Evolutionary conservation across 2,329 filamentous ascomycete species (phyloP), one percentile per base, ranked within the genome.

Genomic region (Ceratocystis huliohia): DNA sequence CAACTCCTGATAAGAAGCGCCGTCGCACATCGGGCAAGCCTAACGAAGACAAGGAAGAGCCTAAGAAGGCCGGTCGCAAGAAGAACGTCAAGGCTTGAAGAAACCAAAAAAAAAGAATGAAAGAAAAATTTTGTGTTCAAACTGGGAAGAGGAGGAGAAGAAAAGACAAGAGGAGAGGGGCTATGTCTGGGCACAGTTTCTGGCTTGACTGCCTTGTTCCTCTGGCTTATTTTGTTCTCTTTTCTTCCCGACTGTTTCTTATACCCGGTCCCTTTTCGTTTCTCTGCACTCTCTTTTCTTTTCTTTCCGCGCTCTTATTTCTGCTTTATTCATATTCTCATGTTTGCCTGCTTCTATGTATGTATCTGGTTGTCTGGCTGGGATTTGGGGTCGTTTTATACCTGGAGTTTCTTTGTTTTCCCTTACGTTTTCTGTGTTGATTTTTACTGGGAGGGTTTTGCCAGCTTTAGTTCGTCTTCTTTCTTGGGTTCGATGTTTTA

Each of bases 1-100:
- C 78, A 66, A 84, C 81, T 73, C 82, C 83, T 37, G 83, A 83
- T 70, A 84, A 84, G 79, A 87, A 86, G 82, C 79, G 83, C 70
- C 81, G 85, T 75, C 77, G 84, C 68, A 76, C 78, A 8, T 82
- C 81, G 3, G 75, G 74, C 71, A 85, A 85, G 78, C 80, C 77
- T 50, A 76, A 76, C 33, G 81, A 83, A 67, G 76, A 80, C 67
- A 75, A 76, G 70, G 82, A 84, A 72, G 82, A 85, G 73, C 80
- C 81, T 69, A 83, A 83, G 79, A 84, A 83, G 77, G 81, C 80
- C 65, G 78, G 78, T 70, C 80, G 81, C 73, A 84, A 84, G 80
- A 84, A 84, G 81, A 78, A 76, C 77, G 68, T 64, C 45, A 77
- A 77, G 73, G 74, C 72, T 63, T 70, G 62, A 64, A 46, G n/a